Evolutionary conservation across 2,329 filamentous ascomycete species (phyloP).

Genomic region (Nemania abortiva): DNA sequence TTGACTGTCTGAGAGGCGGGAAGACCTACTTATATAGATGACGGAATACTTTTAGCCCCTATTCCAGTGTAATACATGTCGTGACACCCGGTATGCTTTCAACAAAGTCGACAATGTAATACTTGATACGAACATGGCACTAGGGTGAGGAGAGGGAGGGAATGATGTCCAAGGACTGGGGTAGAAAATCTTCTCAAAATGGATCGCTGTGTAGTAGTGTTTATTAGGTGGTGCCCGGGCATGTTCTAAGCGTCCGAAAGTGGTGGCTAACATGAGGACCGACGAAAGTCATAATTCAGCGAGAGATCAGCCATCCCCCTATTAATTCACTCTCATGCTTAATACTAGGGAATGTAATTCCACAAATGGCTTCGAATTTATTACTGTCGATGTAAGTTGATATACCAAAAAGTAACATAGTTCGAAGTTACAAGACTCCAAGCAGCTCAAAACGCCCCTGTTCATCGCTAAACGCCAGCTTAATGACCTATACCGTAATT

Average conservation of each 20-base stretch:
- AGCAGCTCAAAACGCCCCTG: constrained; percentile 6
- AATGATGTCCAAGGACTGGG: too few relatives aligned
- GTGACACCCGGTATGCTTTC: too few relatives aligned
- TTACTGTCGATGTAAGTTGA: constrained; percentile 26
- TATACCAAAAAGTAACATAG: constrained; percentile 17
- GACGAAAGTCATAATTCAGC: too few relatives aligned
- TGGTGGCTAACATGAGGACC: neutral
- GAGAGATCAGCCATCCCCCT: neutral
- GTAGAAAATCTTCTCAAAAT: neutral
- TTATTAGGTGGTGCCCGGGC: neutral
- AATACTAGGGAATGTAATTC: neutral
- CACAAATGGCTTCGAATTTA: constrained; percentile 15
- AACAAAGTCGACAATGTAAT: too few relatives aligned
- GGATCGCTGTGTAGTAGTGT: neutral
- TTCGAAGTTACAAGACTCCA: constrained; percentile 10
- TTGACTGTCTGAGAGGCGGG: too few relatives aligned
- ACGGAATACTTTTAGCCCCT: too few relatives aligned
- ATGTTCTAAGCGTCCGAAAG: neutral
- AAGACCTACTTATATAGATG: too few relatives aligned
- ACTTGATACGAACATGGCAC: too few relatives aligned
- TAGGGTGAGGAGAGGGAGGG: too few relatives aligned
- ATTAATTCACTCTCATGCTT: too few relatives aligned
- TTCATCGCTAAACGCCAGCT: constrained; percentile 32
- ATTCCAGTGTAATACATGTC: too few relatives aligned
- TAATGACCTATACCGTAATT: constrained; percentile 19